Conservation (phyloP, 768 basidiomycete species). For the Podaxis carcinomalis region DNA sequence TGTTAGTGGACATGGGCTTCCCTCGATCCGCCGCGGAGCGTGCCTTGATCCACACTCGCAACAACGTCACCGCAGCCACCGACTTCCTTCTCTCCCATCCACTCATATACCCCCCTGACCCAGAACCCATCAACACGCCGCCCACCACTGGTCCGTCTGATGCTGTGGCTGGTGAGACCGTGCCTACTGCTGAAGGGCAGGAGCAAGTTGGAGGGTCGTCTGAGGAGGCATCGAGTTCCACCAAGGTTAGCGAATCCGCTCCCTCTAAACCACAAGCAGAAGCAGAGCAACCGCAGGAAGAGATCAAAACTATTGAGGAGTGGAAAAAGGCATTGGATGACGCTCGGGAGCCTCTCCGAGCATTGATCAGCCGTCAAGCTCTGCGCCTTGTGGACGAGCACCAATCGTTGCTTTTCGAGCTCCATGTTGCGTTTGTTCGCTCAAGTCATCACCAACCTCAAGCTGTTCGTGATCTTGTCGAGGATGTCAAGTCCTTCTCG, state of each 20-base stretch:
- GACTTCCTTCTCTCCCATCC: constrained; percentile 84
- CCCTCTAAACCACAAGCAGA: constrained; percentile 15
- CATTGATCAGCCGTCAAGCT: constrained; percentile 62
- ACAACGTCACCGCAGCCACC: constrained; percentile 86
- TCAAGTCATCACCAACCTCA: constrained; percentile 55
- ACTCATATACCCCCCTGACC: constrained; percentile 70
- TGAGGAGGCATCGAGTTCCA: background rate
- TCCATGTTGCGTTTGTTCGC: constrained; percentile 77
- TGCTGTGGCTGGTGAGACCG: constrained; percentile 24
- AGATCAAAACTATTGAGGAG: constrained; percentile 50
- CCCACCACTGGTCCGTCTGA: constrained; percentile 20
- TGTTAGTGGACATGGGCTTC: constrained; percentile 97
- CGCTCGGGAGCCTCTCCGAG: constrained; percentile 61
- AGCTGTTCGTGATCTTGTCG: constrained; percentile 69
- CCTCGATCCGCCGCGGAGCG: constrained; percentile 81
- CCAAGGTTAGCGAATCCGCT: background rate
- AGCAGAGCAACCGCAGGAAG: background rate
- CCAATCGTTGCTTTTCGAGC: constrained; percentile 84
- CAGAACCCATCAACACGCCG: constrained; percentile 33
- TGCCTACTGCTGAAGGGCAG: background rate
- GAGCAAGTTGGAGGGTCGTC: background rate
- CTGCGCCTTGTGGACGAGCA: constrained; percentile 83
- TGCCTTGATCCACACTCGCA: constrained; percentile 79
- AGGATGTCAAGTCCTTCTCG: constrained; percentile 71
- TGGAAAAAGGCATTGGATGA: constrained; percentile 63